Base-by-base conservation (phyloP, 106 monocot species). In the Posidonia australis region DNA sequence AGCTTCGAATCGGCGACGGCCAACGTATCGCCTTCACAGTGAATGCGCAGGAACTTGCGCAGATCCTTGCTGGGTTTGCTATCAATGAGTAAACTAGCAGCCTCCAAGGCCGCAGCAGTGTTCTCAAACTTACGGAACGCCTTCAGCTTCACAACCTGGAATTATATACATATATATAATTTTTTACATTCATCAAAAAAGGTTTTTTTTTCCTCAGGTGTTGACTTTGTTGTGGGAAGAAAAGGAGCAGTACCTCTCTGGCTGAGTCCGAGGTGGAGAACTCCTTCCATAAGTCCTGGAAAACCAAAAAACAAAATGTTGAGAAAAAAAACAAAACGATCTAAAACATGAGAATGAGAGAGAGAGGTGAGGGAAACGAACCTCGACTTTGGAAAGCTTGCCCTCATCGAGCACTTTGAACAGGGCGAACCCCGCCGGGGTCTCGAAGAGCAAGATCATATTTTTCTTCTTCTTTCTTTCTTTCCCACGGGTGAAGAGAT, bases 1-100 rank as follows among this genome's bases (percentile, higher is more conserved):
- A 90, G 90, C 60, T 81, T 87, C 4, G 90, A 98, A 77, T 98
- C 96, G n/a, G 87, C 87, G 49, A 98, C 96, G 29, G 84, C 96
- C 31, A 98, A 66, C 1, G 78, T 84, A 61, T 98, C 96, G 0
- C 87, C 84, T 14, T 91, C 82, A 48, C 90, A 87, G 58, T 98
- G 78, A 18, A 67, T 43, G 24, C 89, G 90, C 26, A 98, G 69
- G 54, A 98, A 90, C 65, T 98, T 98, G 19, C 96, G 71, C 11
- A 98, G 80, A 27, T 72, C 80, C 65, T 90, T 98, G 84, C 78
- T 98, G 1, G 87, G 87, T 67, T 98, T 98, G 71, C 96, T 74
- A 64, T 98, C 96, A 58, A 91, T 87, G 52, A 98, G 64, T 26
- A 87, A 64, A 7, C 84, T 90, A 10, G 90, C 74, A 16, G 96